Conservation (phyloP, 1,284 basidiomycete species). For the Porodaedalea pini region DNA sequence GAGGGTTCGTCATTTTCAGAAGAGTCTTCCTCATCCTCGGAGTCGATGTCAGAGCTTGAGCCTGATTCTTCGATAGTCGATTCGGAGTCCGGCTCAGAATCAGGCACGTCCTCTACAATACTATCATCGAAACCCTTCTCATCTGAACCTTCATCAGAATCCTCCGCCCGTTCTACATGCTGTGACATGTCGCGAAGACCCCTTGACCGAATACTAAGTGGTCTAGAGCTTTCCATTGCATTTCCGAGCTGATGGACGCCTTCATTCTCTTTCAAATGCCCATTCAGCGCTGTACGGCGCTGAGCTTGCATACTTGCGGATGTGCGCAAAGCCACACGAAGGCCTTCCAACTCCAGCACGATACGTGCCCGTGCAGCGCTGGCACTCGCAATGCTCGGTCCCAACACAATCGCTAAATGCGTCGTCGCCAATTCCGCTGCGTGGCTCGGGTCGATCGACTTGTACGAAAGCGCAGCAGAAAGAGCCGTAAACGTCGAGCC, state of each 20-base stretch:
- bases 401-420: slow-evolving; percentile 60
- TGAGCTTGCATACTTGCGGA: neutral
- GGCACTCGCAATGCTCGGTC: slow-evolving; percentile 46
- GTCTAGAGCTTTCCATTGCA: slow-evolving; percentile 27
- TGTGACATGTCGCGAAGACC: neutral
- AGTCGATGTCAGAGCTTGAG: slow-evolving; percentile 21
- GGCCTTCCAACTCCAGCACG: slow-evolving; percentile 57
- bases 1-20: slow-evolving; percentile 19
- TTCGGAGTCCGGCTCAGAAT: slow-evolving; percentile 25
- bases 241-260: neutral
- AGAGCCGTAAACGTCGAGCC: slow-evolving; percentile 67
- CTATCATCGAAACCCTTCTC: slow-evolving; percentile 21
- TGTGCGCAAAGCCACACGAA: slow-evolving; percentile 26
- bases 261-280: slow-evolving; percentile 10
- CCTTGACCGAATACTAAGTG: slow-evolving; percentile 11
- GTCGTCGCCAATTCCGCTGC: slow-evolving; percentile 25
- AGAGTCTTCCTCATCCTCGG: slow-evolving; percentile 23
- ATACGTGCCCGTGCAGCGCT: slow-evolving; percentile 46
- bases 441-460: neutral
- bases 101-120: slow-evolving; percentile 24
- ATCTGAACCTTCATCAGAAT: slow-evolving; percentile 17
- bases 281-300: neutral
- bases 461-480: slow-evolving; percentile 47
- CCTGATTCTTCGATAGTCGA: slow-evolving; percentile 25
- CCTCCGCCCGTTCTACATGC: slow-evolving; percentile 22